phyloP scores from a whole-genome alignment of 1,284 basidiomycete species.

The Coriolopsis trogii region DNA sequence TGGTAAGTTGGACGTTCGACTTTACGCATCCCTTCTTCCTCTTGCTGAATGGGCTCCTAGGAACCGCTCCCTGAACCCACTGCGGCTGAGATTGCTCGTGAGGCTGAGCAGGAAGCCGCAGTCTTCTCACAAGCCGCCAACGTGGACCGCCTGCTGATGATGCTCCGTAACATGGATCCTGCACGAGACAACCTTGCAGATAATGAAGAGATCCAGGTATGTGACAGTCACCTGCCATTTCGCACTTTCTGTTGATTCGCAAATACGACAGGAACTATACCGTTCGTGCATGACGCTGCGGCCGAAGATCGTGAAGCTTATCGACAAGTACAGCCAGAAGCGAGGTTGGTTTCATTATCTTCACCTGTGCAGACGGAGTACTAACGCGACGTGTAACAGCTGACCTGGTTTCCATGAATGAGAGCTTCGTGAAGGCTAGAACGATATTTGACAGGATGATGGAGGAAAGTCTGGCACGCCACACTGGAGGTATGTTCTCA shows the following conservation, averaged over 20 bases:
- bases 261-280: slow-evolving; percentile 75
- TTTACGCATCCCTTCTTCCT: neutral
- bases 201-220: slow-evolving; percentile 91
- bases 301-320: slow-evolving; percentile 94
- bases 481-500: slow-evolving; percentile 53
- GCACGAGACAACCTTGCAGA: slow-evolving; percentile 87
- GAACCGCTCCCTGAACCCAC: slow-evolving; percentile 91
- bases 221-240: neutral
- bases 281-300: slow-evolving; percentile 86
- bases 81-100: slow-evolving; percentile 75
- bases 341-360: slow-evolving; percentile 51
- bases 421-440: slow-evolving; percentile 82
- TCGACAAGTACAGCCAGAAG: slow-evolving; percentile 98
- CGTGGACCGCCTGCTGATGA: slow-evolving; percentile 85
- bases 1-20: slow-evolving; percentile 53
- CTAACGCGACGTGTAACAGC: slow-evolving; percentile 45
- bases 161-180: slow-evolving; percentile 80
- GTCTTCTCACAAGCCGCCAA: slow-evolving; percentile 86
- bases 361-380: neutral
- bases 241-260: neutral
- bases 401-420: slow-evolving; percentile 88
- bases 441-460: slow-evolving; percentile 89
- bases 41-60: slow-evolving; percentile 40
- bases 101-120: slow-evolving; percentile 88
- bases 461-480: slow-evolving; percentile 84